Evolutionary conservation across 805 yeast species (phyloP).

Genomic region (Yamadazyma tumulicola): DNA sequence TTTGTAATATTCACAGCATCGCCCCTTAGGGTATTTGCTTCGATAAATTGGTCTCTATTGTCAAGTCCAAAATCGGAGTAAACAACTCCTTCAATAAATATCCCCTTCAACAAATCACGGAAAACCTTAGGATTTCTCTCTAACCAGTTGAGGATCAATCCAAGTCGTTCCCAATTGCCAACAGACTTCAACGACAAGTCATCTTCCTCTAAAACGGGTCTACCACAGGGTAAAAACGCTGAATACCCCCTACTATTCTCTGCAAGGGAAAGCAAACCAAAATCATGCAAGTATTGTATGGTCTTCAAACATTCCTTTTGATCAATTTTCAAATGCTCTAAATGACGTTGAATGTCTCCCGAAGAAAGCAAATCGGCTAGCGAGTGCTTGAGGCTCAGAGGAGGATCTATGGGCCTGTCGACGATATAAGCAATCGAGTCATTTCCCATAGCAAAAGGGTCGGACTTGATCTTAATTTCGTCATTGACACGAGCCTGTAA

Average conservation of each 20-base stretch:
- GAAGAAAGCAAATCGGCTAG: constrained; percentile 46
- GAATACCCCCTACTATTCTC: constrained; percentile 66
- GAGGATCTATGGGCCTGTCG: constrained; percentile 58
- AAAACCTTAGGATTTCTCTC: constrained; percentile 50
- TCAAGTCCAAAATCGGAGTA: constrained; percentile 57
- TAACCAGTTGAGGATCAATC: constrained; percentile 58
- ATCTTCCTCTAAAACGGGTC: constrained; percentile 8
- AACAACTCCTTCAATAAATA: constrained; percentile 58
- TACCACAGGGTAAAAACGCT: constrained; percentile 69
- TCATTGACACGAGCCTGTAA: constrained; percentile 48
- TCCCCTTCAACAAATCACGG: constrained; percentile 49
- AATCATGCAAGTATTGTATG: constrained; percentile 50
- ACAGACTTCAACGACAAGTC: constrained; percentile 1
- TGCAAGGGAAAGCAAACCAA: constrained; percentile 49
- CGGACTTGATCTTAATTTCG: constrained; percentile 42
- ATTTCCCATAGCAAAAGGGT: constrained; percentile 52
- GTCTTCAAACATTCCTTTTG: constrained; percentile 58
- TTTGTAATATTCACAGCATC: constrained; percentile 22
- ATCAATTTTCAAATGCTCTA: constrained; percentile 30
- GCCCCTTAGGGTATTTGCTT: constrained; percentile 24
- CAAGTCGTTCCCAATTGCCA: constrained; percentile 55
- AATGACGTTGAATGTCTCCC: constrained; percentile 24
- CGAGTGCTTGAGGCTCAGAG: constrained; percentile 60
- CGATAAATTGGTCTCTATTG: constrained; percentile 10
- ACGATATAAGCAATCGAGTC: constrained; percentile 60